These are phyloP conservation scores for Rhinocladiella similis DNA, from an alignment of 2,329 filamentous ascomycete species.

Conservation along the genomic window DNA sequence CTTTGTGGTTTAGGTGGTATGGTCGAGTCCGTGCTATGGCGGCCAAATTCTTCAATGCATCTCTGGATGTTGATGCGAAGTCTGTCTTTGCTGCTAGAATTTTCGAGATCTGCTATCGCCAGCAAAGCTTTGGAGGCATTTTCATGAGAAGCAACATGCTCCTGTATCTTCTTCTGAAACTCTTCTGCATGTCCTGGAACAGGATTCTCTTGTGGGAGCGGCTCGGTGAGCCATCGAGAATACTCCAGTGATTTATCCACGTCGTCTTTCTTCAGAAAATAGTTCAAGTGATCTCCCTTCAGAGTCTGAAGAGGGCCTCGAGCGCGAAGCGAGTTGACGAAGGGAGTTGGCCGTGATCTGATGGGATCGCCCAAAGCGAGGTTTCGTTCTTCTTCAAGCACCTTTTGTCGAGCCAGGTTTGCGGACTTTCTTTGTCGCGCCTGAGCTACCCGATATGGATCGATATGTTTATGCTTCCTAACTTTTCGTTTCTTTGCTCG, in stretches of 20 bases:
- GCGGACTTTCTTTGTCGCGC: slow-evolving; percentile 80
- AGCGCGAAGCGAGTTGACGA: slow-evolving; percentile 71
- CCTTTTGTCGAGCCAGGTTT: slow-evolving; percentile 73
- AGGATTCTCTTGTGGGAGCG: slow-evolving; percentile 19
- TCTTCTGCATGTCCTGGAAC: slow-evolving; percentile 41
- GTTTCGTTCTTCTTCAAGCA: slow-evolving; percentile 65
- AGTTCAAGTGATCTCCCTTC: slow-evolving; percentile 62
- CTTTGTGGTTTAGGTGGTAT: slow-evolving; percentile 62
- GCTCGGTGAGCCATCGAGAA: slow-evolving; percentile 64
- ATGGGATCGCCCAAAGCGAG: slow-evolving; percentile 73
- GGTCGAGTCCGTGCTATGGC: slow-evolving; percentile 78
- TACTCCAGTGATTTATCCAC: slow-evolving; percentile 65
- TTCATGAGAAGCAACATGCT: slow-evolving; percentile 54
- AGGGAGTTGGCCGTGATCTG: slow-evolving; percentile 75
- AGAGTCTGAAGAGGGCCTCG: slow-evolving; percentile 25
- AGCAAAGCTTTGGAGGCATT: slow-evolving; percentile 74
- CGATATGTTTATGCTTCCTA: slow-evolving; percentile 36
- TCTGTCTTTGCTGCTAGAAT: slow-evolving; percentile 75
- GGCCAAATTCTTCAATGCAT: slow-evolving; percentile 83
- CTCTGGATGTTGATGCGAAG: slow-evolving; percentile 80
- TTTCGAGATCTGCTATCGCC: slow-evolving; percentile 75
- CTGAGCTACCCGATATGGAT: slow-evolving; percentile 81
- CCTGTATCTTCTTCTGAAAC: slow-evolving; percentile 33
- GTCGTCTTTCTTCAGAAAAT: slow-evolving; percentile 69
- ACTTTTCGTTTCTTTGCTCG: slow-evolving; percentile 23